phyloP scores from a whole-genome alignment of 192 early-diverging fungal genomes.

The Physocladia obscura region DNA sequence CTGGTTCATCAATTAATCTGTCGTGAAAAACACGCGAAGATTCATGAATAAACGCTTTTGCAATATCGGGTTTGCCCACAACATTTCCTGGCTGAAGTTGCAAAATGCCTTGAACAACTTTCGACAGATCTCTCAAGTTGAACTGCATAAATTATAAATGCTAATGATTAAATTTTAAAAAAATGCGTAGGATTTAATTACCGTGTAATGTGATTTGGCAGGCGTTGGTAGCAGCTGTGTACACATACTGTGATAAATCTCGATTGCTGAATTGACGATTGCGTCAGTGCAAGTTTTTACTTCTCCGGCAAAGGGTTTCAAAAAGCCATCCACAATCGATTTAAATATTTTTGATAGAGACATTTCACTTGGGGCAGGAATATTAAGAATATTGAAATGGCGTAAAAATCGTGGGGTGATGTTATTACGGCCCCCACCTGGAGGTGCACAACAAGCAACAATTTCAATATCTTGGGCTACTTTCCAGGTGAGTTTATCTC shows the following conservation, averaged over 20 bases:
- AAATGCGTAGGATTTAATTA: too few species aligned
- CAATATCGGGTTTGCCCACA: constrained; percentile 48
- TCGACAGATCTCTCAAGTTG: constrained; percentile 59
- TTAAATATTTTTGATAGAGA: constrained; percentile 56
- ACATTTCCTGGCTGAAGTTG: constrained; percentile 47
- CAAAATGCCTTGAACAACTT: constrained; percentile 58
- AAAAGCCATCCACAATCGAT: constrained; percentile 57
- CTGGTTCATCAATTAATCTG: constrained; percentile 57
- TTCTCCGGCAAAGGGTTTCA: constrained; percentile 52
- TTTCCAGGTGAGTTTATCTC: constrained; percentile 61
- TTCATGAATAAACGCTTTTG: constrained; percentile 59
- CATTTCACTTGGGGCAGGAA: constrained; percentile 53
- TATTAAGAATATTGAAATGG: constrained; percentile 61
- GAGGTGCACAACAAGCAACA: constrained; percentile 58
- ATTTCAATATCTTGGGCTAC: constrained; percentile 55
- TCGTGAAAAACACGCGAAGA: constrained; percentile 59
- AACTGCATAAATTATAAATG: too few species aligned
- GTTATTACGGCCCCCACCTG: constrained; percentile 58
- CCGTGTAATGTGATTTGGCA: constrained; percentile 63
- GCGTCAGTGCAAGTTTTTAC: constrained; percentile 48
- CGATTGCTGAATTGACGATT: constrained; percentile 56
- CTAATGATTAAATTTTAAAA: too few species aligned
- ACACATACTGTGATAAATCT: constrained; percentile 63
- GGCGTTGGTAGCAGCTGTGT: constrained; percentile 60
- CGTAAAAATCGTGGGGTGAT: constrained; percentile 56